These are phyloP conservation scores for Colletotrichum orchidophilum DNA, from an alignment of 2,329 filamentous ascomycete genomes.

Conservation along the genomic window DNA sequence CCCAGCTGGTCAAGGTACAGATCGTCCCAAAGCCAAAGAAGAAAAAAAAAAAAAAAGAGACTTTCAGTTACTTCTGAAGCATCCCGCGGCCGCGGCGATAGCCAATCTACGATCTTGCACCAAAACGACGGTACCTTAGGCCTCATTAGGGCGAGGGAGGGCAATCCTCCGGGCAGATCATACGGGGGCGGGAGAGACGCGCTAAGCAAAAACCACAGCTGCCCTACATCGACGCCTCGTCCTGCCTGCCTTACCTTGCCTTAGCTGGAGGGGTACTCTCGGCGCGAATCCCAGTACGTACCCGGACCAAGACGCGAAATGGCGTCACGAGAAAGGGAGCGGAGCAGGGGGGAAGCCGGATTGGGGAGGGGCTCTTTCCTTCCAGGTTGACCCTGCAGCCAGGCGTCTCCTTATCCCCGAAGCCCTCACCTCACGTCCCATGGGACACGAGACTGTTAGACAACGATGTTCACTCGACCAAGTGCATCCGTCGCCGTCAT, in stretches of 20 bases:
- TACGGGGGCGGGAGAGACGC: conserved; percentile 24
- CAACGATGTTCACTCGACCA: no score
- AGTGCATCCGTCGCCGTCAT: no score
- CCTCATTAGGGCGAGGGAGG: not conserved
- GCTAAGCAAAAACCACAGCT: conserved; percentile 14
- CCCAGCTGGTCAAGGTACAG: not conserved
- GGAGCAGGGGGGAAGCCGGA: not conserved
- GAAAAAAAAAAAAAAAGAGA: not conserved
- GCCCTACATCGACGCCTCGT: conserved; percentile 17
- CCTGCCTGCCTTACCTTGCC: conserved; percentile 1
- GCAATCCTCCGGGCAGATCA: conserved; percentile 31
- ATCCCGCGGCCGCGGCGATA: not conserved
- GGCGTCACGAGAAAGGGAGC: conserved; percentile 20
- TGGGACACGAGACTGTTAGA: no score
- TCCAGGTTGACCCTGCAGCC: not conserved
- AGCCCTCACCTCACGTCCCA: not conserved
- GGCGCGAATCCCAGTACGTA: conserved; percentile 12
- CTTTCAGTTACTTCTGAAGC: not conserved
- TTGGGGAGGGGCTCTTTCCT: not conserved
- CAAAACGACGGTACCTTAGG: conserved; percentile 4
- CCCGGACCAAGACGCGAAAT: conserved; percentile 17
- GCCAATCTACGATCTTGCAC: not conserved
- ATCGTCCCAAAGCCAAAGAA: not conserved
- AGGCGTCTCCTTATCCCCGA: not conserved
- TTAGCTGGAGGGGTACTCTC: conserved; percentile 15